Evolutionary conservation across 192 early-diverging fungal genomes (phyloP).

Genomic region (Phycomyces nitens): DNA sequence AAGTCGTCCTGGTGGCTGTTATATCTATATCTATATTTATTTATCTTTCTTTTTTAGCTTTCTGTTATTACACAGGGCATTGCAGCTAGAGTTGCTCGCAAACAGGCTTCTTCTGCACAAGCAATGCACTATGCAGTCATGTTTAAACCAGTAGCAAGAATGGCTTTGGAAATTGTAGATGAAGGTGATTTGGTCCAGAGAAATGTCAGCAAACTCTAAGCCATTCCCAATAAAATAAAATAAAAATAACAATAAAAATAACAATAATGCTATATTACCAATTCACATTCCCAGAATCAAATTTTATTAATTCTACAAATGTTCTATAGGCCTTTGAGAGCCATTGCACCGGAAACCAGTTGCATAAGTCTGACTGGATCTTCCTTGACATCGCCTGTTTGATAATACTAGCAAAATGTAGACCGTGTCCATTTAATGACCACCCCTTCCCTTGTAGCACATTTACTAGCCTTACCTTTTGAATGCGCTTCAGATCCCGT

Average conservation of each 20-base stretch:
- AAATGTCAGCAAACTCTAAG: conserved; percentile 28
- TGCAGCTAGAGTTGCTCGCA: conserved; percentile 78
- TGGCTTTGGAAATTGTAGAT: conserved; percentile 63
- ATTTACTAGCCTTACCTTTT: conserved; percentile 35
- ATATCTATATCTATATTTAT: not conserved
- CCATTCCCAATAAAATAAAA: not conserved
- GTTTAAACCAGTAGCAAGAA: conserved; percentile 46
- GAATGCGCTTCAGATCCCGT: conserved; percentile 38
- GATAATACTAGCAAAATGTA: conserved; percentile 41
- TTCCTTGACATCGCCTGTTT: conserved; percentile 38
- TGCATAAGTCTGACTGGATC: conserved; percentile 41
- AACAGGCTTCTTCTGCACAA: conserved; percentile 79
- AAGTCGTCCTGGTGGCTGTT: conserved; percentile 10
- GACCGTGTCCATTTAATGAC: not conserved
- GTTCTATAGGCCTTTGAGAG: conserved; percentile 41
- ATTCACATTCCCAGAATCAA: too few species aligned
- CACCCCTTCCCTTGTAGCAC: not conserved
- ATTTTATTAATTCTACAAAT: not conserved
- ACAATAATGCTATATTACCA: too few species aligned
- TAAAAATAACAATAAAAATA: not conserved
- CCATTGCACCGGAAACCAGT: conserved; percentile 49
- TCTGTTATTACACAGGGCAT: conserved; percentile 86
- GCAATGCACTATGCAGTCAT: conserved; percentile 39
- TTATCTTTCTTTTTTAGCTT: conserved; percentile 35
- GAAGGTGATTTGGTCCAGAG: conserved; percentile 33